Conservation (phyloP, 2,329 filamentous ascomycete species). For the Phialophora macrospora region DNA sequence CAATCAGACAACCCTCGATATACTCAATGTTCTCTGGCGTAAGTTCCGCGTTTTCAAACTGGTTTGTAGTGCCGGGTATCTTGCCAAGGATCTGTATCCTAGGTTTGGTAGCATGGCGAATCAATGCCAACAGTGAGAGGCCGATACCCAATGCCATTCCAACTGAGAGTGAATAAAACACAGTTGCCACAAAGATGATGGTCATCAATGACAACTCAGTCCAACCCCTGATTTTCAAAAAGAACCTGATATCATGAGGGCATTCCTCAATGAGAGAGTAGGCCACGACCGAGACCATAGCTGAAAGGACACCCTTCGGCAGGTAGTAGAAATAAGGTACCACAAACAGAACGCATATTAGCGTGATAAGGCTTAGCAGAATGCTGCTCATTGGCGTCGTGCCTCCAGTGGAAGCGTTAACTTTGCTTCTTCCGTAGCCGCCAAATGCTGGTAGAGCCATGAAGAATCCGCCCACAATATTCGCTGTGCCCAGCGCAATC, state of each 20-base stretch:
- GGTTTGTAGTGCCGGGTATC: conserved; percentile 74
- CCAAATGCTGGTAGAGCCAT: conserved; percentile 93
- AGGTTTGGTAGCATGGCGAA: conserved; percentile 86
- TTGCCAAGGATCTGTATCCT: conserved; percentile 96
- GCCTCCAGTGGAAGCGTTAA: conserved; percentile 89
- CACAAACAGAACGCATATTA: conserved; percentile 79
- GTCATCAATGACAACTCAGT: conserved; percentile 85
- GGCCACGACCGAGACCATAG: conserved; percentile 94
- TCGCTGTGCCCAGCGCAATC: conserved; percentile 86
- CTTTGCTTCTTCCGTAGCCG: conserved; percentile 93
- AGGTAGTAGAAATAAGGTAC: conserved; percentile 93
- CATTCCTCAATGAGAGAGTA: conserved; percentile 95
- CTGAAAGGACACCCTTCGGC: conserved; percentile 91
- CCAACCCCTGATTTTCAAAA: conserved; percentile 82
- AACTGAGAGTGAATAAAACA: conserved; percentile 91
- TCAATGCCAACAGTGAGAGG: conserved; percentile 84
- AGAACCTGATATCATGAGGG: conserved; percentile 89
- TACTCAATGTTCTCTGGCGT: conserved; percentile 79
- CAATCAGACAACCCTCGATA: conserved; percentile 88
- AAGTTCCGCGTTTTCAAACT: conserved; percentile 82
- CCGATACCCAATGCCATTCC: conserved; percentile 95
- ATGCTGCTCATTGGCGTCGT: conserved; percentile 93
- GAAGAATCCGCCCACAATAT: conserved; percentile 89
- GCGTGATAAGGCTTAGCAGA: conserved; percentile 78
- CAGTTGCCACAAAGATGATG: conserved; percentile 86